Conservation (phyloP, 805 yeast genomes). For the Kazachstania taianensis region DNA sequence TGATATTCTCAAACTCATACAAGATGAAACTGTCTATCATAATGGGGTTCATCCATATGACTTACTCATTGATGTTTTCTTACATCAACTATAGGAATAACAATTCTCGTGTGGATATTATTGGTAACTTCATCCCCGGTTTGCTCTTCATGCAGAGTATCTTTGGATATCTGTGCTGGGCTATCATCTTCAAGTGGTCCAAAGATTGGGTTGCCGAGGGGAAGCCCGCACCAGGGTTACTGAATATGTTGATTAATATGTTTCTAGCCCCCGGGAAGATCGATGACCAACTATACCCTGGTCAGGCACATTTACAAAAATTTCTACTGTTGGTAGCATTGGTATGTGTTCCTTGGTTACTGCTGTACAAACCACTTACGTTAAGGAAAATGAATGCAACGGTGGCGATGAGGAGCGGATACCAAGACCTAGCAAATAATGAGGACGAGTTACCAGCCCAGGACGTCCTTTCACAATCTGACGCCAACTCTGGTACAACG, state of each 20-base stretch:
- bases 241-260: constrained; percentile 94
- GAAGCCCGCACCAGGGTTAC: constrained; percentile 80
- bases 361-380: constrained; percentile 73
- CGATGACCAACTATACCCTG: constrained; percentile 68
- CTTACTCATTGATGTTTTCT: constrained; percentile 78
- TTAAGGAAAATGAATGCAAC: constrained; percentile 46
- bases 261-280: constrained; percentile 86
- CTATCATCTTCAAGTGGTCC: constrained; percentile 89
- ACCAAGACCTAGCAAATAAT: constrained; percentile 26
- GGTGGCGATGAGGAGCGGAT: constrained; percentile 29
- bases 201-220: constrained; percentile 78
- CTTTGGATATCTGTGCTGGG: constrained; percentile 80
- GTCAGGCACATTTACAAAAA: constrained; percentile 71
- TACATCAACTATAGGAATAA: constrained; percentile 67
- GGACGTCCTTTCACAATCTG: constrained; percentile 16
- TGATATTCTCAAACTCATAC: constrained; percentile 86
- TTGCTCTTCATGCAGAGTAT: constrained; percentile 91
- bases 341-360: constrained; percentile 85
- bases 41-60: constrained; percentile 93
- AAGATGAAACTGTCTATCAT: constrained; percentile 93
- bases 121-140: constrained; percentile 93
- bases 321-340: constrained; percentile 65
- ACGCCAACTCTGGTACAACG: constrained; percentile 4
- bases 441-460: constrained; percentile 28
- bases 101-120: constrained; percentile 64